phyloP scores from a whole-genome alignment of 768 basidiomycete genomes.

The Termitomyces sp. region DNA sequence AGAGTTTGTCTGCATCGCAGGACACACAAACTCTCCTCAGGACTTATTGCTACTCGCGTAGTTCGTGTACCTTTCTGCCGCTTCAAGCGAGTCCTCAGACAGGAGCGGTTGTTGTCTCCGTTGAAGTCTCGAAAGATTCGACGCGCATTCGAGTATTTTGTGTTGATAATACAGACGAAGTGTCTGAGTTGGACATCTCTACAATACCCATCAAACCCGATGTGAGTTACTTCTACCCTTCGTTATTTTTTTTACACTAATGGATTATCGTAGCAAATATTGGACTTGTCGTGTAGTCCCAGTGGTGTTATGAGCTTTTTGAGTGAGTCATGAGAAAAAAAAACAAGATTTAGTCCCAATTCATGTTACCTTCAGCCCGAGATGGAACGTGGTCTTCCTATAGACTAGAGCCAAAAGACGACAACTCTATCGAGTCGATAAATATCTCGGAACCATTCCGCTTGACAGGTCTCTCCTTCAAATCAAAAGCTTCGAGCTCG shows the following conservation, averaged over 20 bases:
- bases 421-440: slow-evolving; percentile 22
- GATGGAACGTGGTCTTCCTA: slow-evolving; percentile 42
- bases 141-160: slow-evolving; percentile 28
- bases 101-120: slow-evolving; percentile 24
- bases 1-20: slow-evolving; percentile 18
- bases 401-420: slow-evolving; percentile 26
- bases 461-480: slow-evolving; percentile 29
- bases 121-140: slow-evolving; percentile 21
- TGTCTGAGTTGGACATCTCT: slow-evolving; percentile 26
- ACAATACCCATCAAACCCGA: slow-evolving; percentile 29
- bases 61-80: slow-evolving; percentile 28
- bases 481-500: slow-evolving; percentile 18
- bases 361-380: slow-evolving; percentile 29
- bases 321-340: slow-evolving; percentile 30
- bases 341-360: not conserved
- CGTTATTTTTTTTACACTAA: slow-evolving; percentile 9
- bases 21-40: slow-evolving; percentile 14
- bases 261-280: slow-evolving; percentile 29
- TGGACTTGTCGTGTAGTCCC: slow-evolving; percentile 38
- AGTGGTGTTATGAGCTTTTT: slow-evolving; percentile 49
- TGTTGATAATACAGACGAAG: slow-evolving; percentile 29
- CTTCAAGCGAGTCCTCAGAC: slow-evolving; percentile 16
- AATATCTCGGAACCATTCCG: slow-evolving; percentile 26
- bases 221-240: slow-evolving; percentile 18
- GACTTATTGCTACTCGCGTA: slow-evolving; percentile 27